Base-by-base conservation (phyloP, 352 stramenopile species). In the Pythium grandisporangium region DNA sequence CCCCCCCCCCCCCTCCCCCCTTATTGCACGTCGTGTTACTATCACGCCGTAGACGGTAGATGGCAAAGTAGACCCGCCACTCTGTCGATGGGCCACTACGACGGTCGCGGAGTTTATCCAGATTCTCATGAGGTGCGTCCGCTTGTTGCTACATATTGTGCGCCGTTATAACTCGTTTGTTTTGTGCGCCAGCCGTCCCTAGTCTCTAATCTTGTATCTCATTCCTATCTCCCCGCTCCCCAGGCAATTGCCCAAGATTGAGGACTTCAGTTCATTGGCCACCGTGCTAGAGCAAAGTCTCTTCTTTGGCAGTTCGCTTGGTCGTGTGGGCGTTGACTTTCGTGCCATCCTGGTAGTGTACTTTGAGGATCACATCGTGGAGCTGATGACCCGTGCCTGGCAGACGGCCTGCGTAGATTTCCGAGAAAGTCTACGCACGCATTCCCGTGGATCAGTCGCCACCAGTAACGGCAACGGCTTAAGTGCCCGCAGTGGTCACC, bases 181-280 rank as follows among this genome's bases (percentile, higher is more conserved):
- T 41, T 6, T 22, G 11, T 47, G 11, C n/a, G n/a, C n/a, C n/a
- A n/a, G n/a, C n/a, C n/a, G n/a, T n/a, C n/a, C n/a, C n/a, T n/a
- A n/a, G n/a, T n/a, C n/a, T n/a, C n/a, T n/a, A n/a, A n/a, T n/a
- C n/a, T n/a, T n/a, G n/a, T n/a, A n/a, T n/a, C n/a, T n/a, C n/a
- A n/a, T n/a, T n/a, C n/a, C n/a, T n/a, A n/a, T n/a, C n/a, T n/a
- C n/a, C n/a, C n/a, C n/a, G n/a, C n/a, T 38, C n/a, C 3, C 1
- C 39, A 93, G 80, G 20, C 70, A 88, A 47, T 53, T 93, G n/a
- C 76, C 80, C 2, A 88, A 90, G 53, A 76, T 93, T 23, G 74
- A 84, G 19, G 77, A 93, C 34, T 84, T 89, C 23, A 84, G 75
- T 37, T 86, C 74, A 10, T 63, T 93, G 21, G 73, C 77, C 6